Base-by-base conservation (phyloP, 2,329 filamentous ascomycete species). In the Aciculosporium take region DNA sequence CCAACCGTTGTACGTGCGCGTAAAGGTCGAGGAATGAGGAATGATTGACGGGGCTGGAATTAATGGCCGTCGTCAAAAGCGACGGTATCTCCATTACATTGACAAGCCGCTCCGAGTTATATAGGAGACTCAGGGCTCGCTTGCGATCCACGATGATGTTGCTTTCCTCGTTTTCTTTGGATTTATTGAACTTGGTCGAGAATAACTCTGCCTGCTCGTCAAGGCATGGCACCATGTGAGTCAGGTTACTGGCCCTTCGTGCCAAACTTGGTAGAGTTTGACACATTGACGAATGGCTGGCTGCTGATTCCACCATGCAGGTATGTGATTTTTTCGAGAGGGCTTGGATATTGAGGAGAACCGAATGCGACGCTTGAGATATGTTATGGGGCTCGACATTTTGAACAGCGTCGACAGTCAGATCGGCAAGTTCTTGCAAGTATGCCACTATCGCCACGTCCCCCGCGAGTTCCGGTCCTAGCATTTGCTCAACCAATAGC, bases 31-130 rank as follows among this genome's bases (percentile, higher is more conserved):
- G 69, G 0, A 88, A 88, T 0, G 86, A 84, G 2, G 87, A 81
- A 65, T 95, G 94, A 50, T 86, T 93, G 45, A 79, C 75, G 4
- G 76, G 68, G 4, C 62, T 69, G 1, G 72, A 64, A 3, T 73
- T 73, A 43, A 88, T 81, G 35, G 88, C 81, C 2, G 88, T 87
- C 10, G 84, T 82, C 12, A 98, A 73, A 27, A 96, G 66, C 0
- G 82, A 79, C 0, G 91, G 91, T 24, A 98, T 72, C 53, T 96
- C 89, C 45, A 98, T 76, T 25, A 96, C 80, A 57, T 95, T 88
- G 24, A 87, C 82, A 3, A 96, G 71, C 42, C 89, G 78, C 58
- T 95, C 89, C 23, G 89, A 81, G 57, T 95, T 96, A 37, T 84
- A 75, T 15, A 85, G 76, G 13, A 96, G 69, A 18, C 94, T 71